Evolutionary conservation across 768 basidiomycete genomes (phyloP), one percentile per base, ranked within the genome.

Genomic region (Pleurotus salmoneostramineus): DNA sequence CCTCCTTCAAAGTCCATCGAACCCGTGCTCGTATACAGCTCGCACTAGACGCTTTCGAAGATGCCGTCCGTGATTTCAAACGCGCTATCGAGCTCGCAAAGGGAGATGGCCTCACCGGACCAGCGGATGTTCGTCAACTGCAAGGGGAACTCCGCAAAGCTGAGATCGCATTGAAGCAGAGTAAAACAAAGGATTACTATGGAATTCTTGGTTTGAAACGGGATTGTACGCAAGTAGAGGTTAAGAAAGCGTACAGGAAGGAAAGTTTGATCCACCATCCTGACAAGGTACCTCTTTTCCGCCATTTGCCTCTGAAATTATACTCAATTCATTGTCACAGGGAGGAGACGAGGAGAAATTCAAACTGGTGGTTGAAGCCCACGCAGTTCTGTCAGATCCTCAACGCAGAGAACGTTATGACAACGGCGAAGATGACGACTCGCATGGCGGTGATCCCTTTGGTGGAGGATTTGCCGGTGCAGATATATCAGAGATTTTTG

Each of bases 321-420:
- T 21, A 57, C 37, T 6, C 17, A 43, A 45, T 12, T 48, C 14
- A 36, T n/a, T 36, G 66, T 36, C 60, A 60, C 59, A 92, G 87
- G 94, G 95, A 31, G 95, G 95, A 32, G 92, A 94, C 68, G 95
- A 96, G 65, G 96, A 97, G 67, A 90, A 92, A 64, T 98, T 98
- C 83, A 97, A 98, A 71, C 80, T 93, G 17, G 87, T 93, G 33
- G 84, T 78, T 0, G 93, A 94, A 70, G 91, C 92, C 2, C 80
- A 95, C 61, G 81, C 84, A 6, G 88, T 95, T 3, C 83, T 95
- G 2, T 92, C 90, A 0, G 93, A 95, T 63, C 80, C 91, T 1
- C 76, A 74, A 8, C 77, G 86, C 45, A 80, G 91, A 43, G 78
- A 86, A 63, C 82, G 91, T 42, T 93, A 93, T 63, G 91, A 93